Percentiles rank a stretch among this genome's conserved stretches.
Conservation (phyloP, 192 early-diverging fungal species). For the Paraglomus occultum region DNA sequence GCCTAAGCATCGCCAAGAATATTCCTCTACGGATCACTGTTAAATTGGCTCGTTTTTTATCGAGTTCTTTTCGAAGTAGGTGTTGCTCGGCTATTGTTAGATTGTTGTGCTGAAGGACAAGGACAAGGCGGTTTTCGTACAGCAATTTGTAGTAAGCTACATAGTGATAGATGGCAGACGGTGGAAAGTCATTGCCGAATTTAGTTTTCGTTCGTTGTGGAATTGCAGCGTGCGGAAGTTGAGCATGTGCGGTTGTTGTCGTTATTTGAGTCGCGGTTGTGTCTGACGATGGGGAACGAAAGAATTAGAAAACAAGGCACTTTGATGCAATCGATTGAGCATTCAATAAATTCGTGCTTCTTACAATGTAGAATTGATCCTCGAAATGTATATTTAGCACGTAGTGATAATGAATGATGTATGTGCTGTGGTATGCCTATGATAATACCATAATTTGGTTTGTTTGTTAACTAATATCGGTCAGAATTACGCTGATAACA, state of each 20-base stretch:
- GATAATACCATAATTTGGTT: no score
- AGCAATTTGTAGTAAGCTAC: slow-evolving; percentile 46
- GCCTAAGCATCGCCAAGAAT: slow-evolving; percentile 44
- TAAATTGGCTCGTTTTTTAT: slow-evolving; percentile 36
- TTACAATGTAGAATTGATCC: no score
- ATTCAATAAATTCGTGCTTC: no score
- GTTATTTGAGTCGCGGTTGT: no score
- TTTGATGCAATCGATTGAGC: no score
- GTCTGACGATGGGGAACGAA: no score
- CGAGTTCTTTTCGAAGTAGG: slow-evolving; percentile 46
- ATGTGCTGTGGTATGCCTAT: no score
- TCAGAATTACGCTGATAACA: no score
- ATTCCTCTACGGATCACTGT: slow-evolving; percentile 48
- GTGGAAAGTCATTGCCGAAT: slow-evolving; percentile 45
- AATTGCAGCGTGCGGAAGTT: slow-evolving; percentile 13
- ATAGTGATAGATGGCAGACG: slow-evolving; percentile 46
- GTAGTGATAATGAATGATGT: no score
- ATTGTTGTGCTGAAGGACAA: slow-evolving; percentile 63
- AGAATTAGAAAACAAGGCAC: no score
- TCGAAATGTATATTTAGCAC: no score
- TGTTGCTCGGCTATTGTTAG: slow-evolving; percentile 53
- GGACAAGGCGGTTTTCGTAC: slow-evolving; percentile 47
- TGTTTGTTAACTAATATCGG: no score
- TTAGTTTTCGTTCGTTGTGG: slow-evolving; percentile 34
- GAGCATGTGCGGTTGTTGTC: not conserved